Evolutionary conservation across 352 stramenopile genomes (phyloP).

Genomic region (Phytophthora hybrid): DNA sequence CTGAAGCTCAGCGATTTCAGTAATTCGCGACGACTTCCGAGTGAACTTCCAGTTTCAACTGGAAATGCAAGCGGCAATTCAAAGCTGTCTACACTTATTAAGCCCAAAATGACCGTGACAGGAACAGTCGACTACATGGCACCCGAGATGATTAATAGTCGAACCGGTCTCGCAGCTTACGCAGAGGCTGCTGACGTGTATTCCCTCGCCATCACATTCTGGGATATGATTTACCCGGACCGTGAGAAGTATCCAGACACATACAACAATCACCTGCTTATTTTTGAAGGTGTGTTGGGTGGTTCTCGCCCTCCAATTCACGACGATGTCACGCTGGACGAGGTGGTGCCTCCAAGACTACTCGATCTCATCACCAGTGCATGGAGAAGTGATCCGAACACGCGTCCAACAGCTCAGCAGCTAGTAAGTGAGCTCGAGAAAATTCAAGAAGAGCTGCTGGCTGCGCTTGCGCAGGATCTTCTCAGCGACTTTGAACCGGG

Average conservation of each 20-base stretch:
- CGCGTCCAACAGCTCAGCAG: constrained; percentile 29
- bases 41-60: constrained; percentile 10
- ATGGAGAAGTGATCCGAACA: constrained; percentile 55
- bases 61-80: background rate
- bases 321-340: constrained; percentile 2
- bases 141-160: constrained; percentile 66
- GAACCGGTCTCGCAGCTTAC: constrained; percentile 54
- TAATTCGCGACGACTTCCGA: constrained; percentile 49
- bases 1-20: constrained; percentile 71
- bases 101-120: constrained; percentile 59
- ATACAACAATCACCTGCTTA: constrained; percentile 49
- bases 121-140: constrained; percentile 81
- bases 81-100: background rate
- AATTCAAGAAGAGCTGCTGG: constrained; percentile 63
- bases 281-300: constrained; percentile 56
- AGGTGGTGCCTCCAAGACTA: constrained; percentile 42
- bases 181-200: constrained; percentile 72
- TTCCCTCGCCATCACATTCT: constrained; percentile 73
- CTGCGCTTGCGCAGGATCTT: constrained; percentile 50
- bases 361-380: constrained; percentile 57
- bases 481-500: constrained; percentile 34
- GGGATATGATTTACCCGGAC: constrained; percentile 70
- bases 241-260: constrained; percentile 51
- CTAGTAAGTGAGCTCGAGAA: constrained; percentile 54
- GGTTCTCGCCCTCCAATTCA: constrained; percentile 50